A percentile compares a stretch with the other conserved stretches of the same genome.
These are phyloP conservation scores for Lipomyces lipofer DNA, from an alignment of 805 yeast genomes.

Conservation along the genomic window DNA sequence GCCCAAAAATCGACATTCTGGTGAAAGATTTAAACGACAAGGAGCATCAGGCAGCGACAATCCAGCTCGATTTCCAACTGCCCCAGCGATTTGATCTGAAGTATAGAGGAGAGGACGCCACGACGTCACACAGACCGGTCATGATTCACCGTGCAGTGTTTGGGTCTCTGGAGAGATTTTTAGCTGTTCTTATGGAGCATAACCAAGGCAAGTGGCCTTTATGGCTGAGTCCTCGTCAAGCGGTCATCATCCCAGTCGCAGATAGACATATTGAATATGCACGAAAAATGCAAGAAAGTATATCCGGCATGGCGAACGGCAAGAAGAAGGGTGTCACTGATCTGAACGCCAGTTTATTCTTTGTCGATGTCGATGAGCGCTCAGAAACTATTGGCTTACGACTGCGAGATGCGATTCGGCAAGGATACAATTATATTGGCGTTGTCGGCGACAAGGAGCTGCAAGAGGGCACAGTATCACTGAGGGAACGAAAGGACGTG, in stretches of 20 bases:
- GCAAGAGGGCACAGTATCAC: slow-evolving; percentile 56
- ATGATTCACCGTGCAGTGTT: slow-evolving; percentile 94
- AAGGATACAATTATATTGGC: slow-evolving; percentile 77
- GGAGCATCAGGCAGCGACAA: slow-evolving; percentile 99
- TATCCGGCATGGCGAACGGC: slow-evolving; percentile 41
- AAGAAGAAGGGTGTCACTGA: slow-evolving; percentile 50
- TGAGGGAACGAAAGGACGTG: slow-evolving; percentile 59
- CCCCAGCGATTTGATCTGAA: slow-evolving; percentile 91
- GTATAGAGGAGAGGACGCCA: slow-evolving; percentile 62
- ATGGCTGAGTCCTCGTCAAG: slow-evolving; percentile 94
- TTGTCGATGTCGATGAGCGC: slow-evolving; percentile 74
- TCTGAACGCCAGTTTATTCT: slow-evolving; percentile 59
- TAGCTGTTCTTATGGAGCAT: slow-evolving; percentile 88
- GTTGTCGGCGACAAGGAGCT: slow-evolving; percentile 87
- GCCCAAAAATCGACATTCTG: slow-evolving; percentile 97
- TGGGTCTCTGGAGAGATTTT: slow-evolving; percentile 90
- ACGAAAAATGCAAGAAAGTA: slow-evolving; percentile 44
- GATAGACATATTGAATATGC: slow-evolving; percentile 62
- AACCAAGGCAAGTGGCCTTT: slow-evolving; percentile 95
- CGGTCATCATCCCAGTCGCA: slow-evolving; percentile 72
- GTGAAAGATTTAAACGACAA: slow-evolving; percentile 90
- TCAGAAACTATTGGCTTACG: slow-evolving; percentile 77
- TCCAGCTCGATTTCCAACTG: slow-evolving; percentile 97
- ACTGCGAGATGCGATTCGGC: slow-evolving; percentile 71
- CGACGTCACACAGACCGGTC: slow-evolving; percentile 66